phyloP scores from a whole-genome alignment of 306 rosid species.

The Cercis canadensis region DNA sequence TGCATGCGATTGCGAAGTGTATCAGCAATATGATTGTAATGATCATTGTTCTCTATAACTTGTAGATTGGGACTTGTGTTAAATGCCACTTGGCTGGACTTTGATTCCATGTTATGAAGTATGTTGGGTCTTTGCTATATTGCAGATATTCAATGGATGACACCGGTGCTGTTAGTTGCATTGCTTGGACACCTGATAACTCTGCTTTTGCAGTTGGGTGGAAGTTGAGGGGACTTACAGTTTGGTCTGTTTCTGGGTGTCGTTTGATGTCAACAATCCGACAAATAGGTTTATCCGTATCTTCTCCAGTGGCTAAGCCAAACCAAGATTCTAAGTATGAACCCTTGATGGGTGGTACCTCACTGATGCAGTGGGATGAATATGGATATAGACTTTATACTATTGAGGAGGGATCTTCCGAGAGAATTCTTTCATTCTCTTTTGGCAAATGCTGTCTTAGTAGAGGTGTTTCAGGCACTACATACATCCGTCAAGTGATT shows the following conservation, averaged over 20 bases:
- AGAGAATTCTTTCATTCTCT: slow-evolving; percentile 86
- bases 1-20: slow-evolving; percentile 16
- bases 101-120: slow-evolving; percentile 36
- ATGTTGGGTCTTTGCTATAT: slow-evolving; percentile 30
- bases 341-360: slow-evolving; percentile 93
- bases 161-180: slow-evolving; percentile 89
- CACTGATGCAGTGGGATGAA: slow-evolving; percentile 95
- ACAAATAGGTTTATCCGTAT: slow-evolving; percentile 86
- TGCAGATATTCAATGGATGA: slow-evolving; percentile 94
- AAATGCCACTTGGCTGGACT: slow-evolving; percentile 13
- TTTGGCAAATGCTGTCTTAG: slow-evolving; percentile 98
- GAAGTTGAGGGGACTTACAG: slow-evolving; percentile 94
- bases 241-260: slow-evolving; percentile 97
- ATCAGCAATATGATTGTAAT: slow-evolving; percentile 2
- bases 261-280: slow-evolving; percentile 97
- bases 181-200: slow-evolving; percentile 98
- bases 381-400: slow-evolving; percentile 92
- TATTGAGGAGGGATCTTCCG: slow-evolving; percentile 74
- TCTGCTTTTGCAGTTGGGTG: slow-evolving; percentile 99
- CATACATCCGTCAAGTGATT: slow-evolving; percentile 89
- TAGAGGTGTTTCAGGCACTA: slow-evolving; percentile 95
- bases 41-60: slow-evolving; percentile 14
- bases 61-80: slow-evolving; percentile 22
- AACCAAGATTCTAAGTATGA: slow-evolving; percentile 78
- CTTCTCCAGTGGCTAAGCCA: slow-evolving; percentile 86